phyloP scores from a whole-genome alignment of 352 stramenopile genomes.

The Pythium aquatile region DNA sequence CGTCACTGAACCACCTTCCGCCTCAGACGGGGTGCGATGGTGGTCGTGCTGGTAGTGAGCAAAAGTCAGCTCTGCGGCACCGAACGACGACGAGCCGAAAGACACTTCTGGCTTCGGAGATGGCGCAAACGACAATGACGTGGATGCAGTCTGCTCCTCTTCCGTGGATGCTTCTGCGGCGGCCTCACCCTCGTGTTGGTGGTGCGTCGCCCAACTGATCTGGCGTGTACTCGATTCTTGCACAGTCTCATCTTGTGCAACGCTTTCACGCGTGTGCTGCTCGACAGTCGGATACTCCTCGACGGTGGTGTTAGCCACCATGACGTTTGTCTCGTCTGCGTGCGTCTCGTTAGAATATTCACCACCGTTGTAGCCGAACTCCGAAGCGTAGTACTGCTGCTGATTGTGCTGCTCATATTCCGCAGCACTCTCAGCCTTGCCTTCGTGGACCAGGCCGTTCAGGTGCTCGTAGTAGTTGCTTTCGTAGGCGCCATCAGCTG shows the following conservation, averaged over 20 bases:
- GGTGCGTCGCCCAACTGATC: slow-evolving; percentile 17
- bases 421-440: background rate
- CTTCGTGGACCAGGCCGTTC: background rate
- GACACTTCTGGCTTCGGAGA: slow-evolving; percentile 21
- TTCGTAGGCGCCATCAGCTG: background rate
- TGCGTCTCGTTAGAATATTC: background rate
- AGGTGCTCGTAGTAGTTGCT: slow-evolving; percentile 2
- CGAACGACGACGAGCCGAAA: slow-evolving; percentile 30
- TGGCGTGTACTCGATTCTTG: slow-evolving; percentile 13
- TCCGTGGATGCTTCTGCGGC: background rate
- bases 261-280: background rate
- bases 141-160: background rate
- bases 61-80: slow-evolving; percentile 25
- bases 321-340: background rate
- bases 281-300: background rate
- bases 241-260: background rate
- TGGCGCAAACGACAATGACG: slow-evolving; percentile 1
- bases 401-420: slow-evolving; percentile 6
- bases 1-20: slow-evolving; percentile 44
- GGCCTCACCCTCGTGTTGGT: background rate
- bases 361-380: background rate
- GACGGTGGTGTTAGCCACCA: background rate
- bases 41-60: slow-evolving; percentile 31
- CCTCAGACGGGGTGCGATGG: slow-evolving; percentile 27
- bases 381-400: background rate